Percentiles rank a stretch among this genome's conserved stretches.
Conservation (phyloP, 768 basidiomycete genomes). For the Lactarius hengduanensis region DNA sequence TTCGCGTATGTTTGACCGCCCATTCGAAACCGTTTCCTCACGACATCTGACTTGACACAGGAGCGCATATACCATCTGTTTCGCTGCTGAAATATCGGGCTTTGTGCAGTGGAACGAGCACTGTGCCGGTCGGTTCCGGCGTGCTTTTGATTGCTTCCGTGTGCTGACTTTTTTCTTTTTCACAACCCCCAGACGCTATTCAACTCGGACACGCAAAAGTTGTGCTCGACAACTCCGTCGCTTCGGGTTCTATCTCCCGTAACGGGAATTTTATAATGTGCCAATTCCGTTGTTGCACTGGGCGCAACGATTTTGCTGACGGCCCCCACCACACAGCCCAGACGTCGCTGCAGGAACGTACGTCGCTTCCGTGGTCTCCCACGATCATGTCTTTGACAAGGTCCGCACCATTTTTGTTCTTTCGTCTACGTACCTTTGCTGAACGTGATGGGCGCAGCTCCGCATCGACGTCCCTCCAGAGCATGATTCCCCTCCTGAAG, state of each 20-base stretch:
- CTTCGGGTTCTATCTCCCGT: constrained; percentile 50
- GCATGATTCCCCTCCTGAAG: constrained; percentile 46
- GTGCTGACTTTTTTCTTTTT: constrained; percentile 18
- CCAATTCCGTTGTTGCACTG: constrained; percentile 30
- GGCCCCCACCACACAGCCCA: constrained; percentile 43
- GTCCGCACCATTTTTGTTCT: constrained; percentile 38
- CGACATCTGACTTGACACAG: background rate
- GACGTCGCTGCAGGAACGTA: constrained; percentile 69
- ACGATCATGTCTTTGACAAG: constrained; percentile 69
- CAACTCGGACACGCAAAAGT: constrained; percentile 58
- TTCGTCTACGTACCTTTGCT: background rate
- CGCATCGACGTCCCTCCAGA: constrained; percentile 58
- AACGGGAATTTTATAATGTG: constrained; percentile 71
- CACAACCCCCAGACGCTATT: constrained; percentile 27
- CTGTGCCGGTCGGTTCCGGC: constrained; percentile 50
- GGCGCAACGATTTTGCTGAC: background rate
- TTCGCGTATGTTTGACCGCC: constrained; percentile 13
- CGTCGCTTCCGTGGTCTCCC: constrained; percentile 63
- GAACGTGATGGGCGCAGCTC: constrained; percentile 43
- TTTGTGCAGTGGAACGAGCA: constrained; percentile 69
- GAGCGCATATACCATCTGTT: constrained; percentile 19
- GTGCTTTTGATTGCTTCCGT: background rate
- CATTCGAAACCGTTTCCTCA: background rate
- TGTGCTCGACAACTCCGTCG: constrained; percentile 56
- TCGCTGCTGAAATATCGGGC: constrained; percentile 58